Evolutionary conservation across 2,329 filamentous ascomycete species (phyloP).

Genomic region (Dothiorella sarmentorum): DNA sequence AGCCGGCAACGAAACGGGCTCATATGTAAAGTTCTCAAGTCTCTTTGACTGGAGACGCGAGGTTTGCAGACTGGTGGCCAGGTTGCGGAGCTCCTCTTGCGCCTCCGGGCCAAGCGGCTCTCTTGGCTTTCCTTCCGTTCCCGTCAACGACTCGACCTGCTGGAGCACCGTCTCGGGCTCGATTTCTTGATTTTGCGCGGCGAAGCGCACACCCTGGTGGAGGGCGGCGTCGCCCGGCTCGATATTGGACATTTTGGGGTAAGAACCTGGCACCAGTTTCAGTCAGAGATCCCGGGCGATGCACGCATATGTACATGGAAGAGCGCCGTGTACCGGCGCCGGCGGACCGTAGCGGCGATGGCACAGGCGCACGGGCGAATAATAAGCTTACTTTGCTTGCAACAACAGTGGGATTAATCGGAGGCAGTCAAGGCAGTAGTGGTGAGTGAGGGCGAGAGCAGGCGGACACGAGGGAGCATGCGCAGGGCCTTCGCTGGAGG

Average conservation of each 20-base stretch:
- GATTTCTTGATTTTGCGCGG: constrained; percentile 38
- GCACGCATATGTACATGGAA: background rate
- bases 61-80: constrained; percentile 70
- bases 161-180: constrained; percentile 33
- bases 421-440: background rate
- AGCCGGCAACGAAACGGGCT: constrained; percentile 81
- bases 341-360: background rate
- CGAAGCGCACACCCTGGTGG: constrained; percentile 39
- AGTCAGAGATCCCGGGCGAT: constrained; percentile 10
- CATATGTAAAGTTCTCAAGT: constrained; percentile 83
- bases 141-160: constrained; percentile 31
- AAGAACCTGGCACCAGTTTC: constrained; percentile 7
- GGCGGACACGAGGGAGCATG: background rate
- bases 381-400: constrained; percentile 10
- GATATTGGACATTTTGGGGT: constrained; percentile 15
- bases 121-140: constrained; percentile 24
- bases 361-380: constrained; percentile 7
- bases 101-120: constrained; percentile 42
- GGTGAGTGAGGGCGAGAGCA: background rate
- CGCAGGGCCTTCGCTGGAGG: background rate
- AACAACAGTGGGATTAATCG: background rate
- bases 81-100: constrained; percentile 64
- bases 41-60: constrained; percentile 76
- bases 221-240: constrained; percentile 20
- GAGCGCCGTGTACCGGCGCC: background rate